These are phyloP conservation scores for Venturia asperata DNA, from an alignment of 2,329 filamentous ascomycete species.

Conservation along the genomic window DNA sequence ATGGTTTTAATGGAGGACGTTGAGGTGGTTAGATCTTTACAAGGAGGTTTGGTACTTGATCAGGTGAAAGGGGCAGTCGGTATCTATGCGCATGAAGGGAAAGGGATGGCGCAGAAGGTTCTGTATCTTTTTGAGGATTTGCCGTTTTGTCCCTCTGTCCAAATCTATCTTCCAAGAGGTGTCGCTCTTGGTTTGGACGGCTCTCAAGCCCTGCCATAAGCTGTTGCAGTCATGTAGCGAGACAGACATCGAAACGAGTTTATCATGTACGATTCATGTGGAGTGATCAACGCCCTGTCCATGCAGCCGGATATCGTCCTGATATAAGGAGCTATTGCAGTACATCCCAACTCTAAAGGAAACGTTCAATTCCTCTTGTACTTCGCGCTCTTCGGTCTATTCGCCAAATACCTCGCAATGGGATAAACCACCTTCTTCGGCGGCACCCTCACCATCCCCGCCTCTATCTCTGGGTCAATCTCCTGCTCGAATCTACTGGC, in stretches of 20 bases:
- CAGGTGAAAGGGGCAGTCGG: too few species aligned
- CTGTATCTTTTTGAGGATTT: too few species aligned
- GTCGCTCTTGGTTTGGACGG: neutral
- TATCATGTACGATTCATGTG: neutral
- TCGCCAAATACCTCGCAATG: constrained; percentile 6
- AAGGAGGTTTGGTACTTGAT: too few species aligned
- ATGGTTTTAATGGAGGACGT: too few species aligned
- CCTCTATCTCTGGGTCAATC: constrained; percentile 27
- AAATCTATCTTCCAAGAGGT: too few species aligned
- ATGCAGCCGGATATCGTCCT: neutral
- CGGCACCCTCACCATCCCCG: constrained; percentile 27
- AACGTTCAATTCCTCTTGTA: neutral
- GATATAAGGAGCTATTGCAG: neutral
- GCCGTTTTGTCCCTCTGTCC: too few species aligned
- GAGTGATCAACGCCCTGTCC: neutral
- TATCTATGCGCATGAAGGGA: too few species aligned
- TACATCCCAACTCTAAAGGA: neutral
- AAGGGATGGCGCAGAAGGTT: too few species aligned
- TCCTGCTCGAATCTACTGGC: constrained; percentile 40
- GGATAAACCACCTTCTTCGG: constrained; percentile 19
- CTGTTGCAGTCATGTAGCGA: neutral
- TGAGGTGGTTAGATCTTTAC: too few species aligned
- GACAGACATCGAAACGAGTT: neutral
- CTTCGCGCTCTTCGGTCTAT: constrained; percentile 16
- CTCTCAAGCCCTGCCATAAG: neutral